Percentiles rank a stretch among this genome's conserved stretches.
phyloP scores from a whole-genome alignment of 345 rosid genomes.

The Populus pruinosa region DNA sequence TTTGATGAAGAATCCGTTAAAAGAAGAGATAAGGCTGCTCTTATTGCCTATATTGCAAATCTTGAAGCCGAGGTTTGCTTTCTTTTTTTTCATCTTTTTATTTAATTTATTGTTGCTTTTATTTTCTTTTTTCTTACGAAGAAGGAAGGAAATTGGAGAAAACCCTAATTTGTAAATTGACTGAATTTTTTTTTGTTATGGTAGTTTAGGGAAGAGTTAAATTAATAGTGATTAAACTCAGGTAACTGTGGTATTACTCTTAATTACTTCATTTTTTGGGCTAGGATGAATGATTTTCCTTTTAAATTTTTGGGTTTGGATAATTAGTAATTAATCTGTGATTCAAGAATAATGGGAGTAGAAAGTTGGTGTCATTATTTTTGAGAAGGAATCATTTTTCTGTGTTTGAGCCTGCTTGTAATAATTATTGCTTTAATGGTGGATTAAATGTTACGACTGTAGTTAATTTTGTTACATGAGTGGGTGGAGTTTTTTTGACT shows the following conservation, averaged over 20 bases:
- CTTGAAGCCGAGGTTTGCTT: constrained; percentile 77
- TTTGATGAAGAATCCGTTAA: constrained; percentile 83
- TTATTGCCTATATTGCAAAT: constrained; percentile 80
- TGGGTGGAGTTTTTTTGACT: neutral
- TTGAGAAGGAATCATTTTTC: neutral
- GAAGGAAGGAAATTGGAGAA: neutral
- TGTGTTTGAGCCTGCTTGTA: neutral
- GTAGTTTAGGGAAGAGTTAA: neutral
- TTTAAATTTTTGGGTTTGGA: neutral
- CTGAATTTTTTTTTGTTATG: neutral
- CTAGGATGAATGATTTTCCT: neutral
- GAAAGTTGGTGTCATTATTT: neutral
- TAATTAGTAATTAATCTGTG: neutral
- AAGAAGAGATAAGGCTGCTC: constrained; percentile 78
- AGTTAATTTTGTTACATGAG: neutral
- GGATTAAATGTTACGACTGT: neutral
- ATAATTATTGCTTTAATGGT: too few relatives aligned
- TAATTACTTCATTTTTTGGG: neutral
- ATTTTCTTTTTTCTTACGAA: neutral
- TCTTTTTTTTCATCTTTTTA: neutral
- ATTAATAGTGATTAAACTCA: neutral
- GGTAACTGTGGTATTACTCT: neutral
- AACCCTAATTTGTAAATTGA: neutral
- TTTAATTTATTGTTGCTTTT: neutral
- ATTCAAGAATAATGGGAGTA: neutral